A percentile compares a stretch with the other conserved stretches of the same genome.
These are phyloP conservation scores for Verticillium tricorpus DNA, from an alignment of 2,329 filamentous ascomycete genomes.

Conservation along the genomic window DNA sequence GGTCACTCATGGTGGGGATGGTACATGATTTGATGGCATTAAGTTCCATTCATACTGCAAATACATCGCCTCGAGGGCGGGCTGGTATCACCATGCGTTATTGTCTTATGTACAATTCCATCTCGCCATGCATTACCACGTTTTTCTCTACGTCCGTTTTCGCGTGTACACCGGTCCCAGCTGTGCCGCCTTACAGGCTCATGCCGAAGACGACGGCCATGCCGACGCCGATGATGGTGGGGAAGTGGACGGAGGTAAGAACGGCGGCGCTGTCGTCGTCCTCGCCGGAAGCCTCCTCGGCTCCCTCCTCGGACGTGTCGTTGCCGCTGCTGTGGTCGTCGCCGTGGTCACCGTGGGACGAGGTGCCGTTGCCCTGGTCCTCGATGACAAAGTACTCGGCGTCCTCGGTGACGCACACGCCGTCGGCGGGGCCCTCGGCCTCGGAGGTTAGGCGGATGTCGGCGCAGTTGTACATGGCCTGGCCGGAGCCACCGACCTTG, in stretches of 20 bases:
- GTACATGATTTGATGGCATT: not conserved
- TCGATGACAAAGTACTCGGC: conserved; percentile 34
- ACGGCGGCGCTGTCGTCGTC: conserved; percentile 6
- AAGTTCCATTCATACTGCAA: not conserved
- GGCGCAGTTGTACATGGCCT: conserved; percentile 70
- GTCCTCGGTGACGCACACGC: conserved; percentile 55
- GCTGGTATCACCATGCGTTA: not conserved
- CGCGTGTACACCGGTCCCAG: not conserved
- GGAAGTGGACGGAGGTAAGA: conserved; percentile 11
- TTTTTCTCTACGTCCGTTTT: not conserved
- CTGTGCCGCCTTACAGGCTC: conserved; percentile 22
- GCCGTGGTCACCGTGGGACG: conserved; percentile 28
- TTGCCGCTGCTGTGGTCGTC: conserved; percentile 10
- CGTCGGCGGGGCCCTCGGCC: conserved; percentile 38
- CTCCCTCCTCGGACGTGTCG: conserved; percentile 8
- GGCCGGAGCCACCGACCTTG: conserved; percentile 51
- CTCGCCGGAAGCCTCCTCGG: not conserved
- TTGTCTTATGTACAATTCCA: not conserved
- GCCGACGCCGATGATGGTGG: conserved; percentile 28
- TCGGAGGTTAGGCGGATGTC: conserved; percentile 63
- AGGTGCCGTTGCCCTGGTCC: conserved; percentile 19
- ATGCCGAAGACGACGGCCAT: conserved; percentile 31
- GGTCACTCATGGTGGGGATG: not conserved
- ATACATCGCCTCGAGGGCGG: not conserved
- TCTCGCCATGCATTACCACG: not conserved